Base-by-base conservation (phyloP, 352 stramenopile genomes). In the Globisporangium abappressorium region DNA sequence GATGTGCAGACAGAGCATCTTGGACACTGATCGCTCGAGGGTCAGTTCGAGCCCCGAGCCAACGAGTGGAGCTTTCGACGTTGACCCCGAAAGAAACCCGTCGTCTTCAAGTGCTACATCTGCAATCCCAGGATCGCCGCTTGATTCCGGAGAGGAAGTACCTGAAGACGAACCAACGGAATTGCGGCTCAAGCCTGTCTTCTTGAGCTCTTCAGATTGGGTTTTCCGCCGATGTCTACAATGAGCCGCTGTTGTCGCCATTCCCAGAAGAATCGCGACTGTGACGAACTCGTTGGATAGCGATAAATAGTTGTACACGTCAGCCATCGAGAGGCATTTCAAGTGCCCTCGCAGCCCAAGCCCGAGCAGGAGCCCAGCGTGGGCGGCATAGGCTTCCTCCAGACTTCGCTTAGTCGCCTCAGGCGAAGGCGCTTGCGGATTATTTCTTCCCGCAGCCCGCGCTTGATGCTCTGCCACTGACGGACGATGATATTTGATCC, bases 231-330 rank as follows among this genome's bases (percentile, higher is more conserved):
- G 78, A 14, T 71, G 82, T 86, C 94, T 74, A 82, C 95, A 74
- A 30, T 96, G 89, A 58, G 90, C 85, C 68, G 97, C 97, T 24
- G 97, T 98, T 26, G 93, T 94, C 38, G 97, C 94, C 92, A 99
- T 97, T 11, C 97, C 98, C 2, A 99, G 85, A 59, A 99, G 87
- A 49, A 99, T 90, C 7, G 94, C 96, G 26, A 99, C 93, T 5
- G 96, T 99, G 15, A 98, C 98, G 57, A 97, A 97, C 53, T 99
- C 97, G 65, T 98, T 97, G 46, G 95, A 97, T 36, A 98, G 81
- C 14, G 94, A 98, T 22, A 99, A 72, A 76, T 99, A 99, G 62
- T 99, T 98, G 84, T 98, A 99, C n/a, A 99, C 93, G 77, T 99
- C 97, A 18, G 95, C 97, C 89, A 98, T 98, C 9, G 95, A 97